phyloP scores from a whole-genome alignment of 306 rosid genomes.

The Glycine latifolia region DNA sequence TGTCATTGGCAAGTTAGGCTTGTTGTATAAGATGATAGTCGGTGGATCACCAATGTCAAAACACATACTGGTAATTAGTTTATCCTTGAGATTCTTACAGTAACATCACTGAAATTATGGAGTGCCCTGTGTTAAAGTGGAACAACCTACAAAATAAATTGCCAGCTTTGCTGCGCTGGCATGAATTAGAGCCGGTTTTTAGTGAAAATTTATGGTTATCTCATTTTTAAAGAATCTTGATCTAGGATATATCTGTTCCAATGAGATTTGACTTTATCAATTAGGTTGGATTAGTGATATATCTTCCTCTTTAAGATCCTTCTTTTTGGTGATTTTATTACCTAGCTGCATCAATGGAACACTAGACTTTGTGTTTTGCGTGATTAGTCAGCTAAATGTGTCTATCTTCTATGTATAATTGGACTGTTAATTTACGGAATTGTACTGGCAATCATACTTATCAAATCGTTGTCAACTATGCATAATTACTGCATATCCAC shows the following conservation, averaged over 20 bases:
- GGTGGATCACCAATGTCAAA: slow-evolving; percentile 14
- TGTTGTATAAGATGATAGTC: not conserved
- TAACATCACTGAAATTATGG: no score
- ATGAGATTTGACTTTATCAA: slow-evolving; percentile 5
- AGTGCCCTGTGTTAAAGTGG: not conserved
- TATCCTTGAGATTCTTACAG: not conserved
- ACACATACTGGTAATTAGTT: slow-evolving; percentile 15
- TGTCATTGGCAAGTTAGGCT: no score
- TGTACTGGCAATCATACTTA: slow-evolving; percentile 6
- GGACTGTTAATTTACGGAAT: not conserved
- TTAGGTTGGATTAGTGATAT: slow-evolving; percentile 1
- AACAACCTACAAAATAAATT: not conserved
- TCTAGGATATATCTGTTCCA: slow-evolving; percentile 9
- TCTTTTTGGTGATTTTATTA: not conserved
- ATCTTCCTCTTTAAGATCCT: not conserved
- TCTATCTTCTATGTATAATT: not conserved
- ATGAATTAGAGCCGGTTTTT: not conserved
- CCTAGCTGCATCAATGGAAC: not conserved
- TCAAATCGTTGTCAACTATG: not conserved
- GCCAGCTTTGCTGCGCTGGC: not conserved
- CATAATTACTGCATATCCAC: not conserved
- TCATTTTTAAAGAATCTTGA: slow-evolving; percentile 1
- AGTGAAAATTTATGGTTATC: slow-evolving; percentile 5
- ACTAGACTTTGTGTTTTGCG: not conserved
- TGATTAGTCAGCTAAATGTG: no score